Base-by-base conservation (phyloP, 768 basidiomycete species). In the Astraeus odoratus region DNA sequence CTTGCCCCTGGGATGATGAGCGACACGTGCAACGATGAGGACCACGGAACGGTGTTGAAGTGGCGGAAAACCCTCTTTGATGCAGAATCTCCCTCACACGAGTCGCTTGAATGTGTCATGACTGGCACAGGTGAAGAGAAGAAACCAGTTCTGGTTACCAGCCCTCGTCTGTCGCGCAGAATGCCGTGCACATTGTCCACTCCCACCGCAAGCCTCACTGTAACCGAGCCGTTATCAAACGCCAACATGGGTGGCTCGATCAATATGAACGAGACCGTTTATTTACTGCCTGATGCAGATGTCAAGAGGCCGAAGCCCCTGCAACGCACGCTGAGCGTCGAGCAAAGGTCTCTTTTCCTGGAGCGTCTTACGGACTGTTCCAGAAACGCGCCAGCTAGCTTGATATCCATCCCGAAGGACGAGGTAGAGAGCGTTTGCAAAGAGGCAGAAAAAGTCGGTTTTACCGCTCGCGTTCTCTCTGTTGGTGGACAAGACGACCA, bases 171-270 rank as follows among this genome's bases (percentile, higher is more conserved):
- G 8, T 67, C 68, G 29, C 66, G 67, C 29, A 57, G 53, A 46
- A 82, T 82, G 80, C 80, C 80, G 2, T 72, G 80, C 37, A 74
- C 80, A 2, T 65, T 81, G 10, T 55, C 57, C 36, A 69, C 77
- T 0, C 77, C 79, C 15, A 71, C 76, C 19, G 63, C 71, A 8
- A 65, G 63, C 50, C 52, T 55, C 12, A 47, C 51, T 0, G 40
- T 46, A 35, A 65, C 65, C 6, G 57, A 60, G 34, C 59, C 51
- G 0, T 42, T 52, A n/a, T 63, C 69, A 12, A 66, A 66, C 47
- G 71, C 67, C 36, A 50, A 54, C 43, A 54, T 62, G 47, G 54
- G 54, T 41, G 44, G 48, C 43, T 51, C 55, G 22, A 43, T 63
- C 42, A 20, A 51, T 24, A 49, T 63, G 56, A 56, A 58, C 27